These are phyloP conservation scores for California macrophylla DNA, from an alignment of 441 rosid species.

Conservation along the genomic window DNA sequence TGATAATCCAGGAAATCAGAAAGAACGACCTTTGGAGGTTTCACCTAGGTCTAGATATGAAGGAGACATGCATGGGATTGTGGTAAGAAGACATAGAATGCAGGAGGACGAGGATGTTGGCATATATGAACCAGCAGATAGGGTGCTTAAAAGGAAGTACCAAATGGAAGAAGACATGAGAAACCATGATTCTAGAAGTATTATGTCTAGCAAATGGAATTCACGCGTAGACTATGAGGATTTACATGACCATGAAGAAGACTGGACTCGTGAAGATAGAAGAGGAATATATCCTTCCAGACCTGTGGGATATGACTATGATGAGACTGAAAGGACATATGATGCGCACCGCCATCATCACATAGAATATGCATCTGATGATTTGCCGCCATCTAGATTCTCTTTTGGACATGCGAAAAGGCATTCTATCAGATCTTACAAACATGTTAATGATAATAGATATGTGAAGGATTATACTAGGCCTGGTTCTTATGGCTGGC, in stretches of 20 bases:
- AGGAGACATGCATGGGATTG: constrained; percentile 22
- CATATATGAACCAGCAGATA: constrained; percentile 26
- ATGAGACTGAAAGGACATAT: constrained; percentile 22
- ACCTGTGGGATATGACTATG: constrained; percentile 21
- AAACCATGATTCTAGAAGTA: constrained; percentile 24
- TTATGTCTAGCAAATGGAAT: constrained; percentile 27
- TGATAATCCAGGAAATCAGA: constrained; percentile 30
- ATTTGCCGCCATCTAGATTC: constrained; percentile 27
- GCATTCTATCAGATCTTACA: constrained; percentile 28
- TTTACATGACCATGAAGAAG: constrained; percentile 29
- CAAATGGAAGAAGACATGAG: constrained; percentile 25
- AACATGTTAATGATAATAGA: constrained; percentile 23
- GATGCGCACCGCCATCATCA: constrained; percentile 11
- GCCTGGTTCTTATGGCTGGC: constrained; percentile 24
- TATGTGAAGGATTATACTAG: constrained; percentile 26
- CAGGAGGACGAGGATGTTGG: constrained; percentile 22
- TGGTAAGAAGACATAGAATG: constrained; percentile 32
- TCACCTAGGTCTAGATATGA: constrained; percentile 25
- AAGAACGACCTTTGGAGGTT: constrained; percentile 24
- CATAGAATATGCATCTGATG: constrained; percentile 28
- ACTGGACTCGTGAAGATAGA: constrained; percentile 31
- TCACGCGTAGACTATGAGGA: constrained; percentile 27
- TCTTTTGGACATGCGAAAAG: constrained; percentile 27
- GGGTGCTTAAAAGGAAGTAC: constrained; percentile 28
- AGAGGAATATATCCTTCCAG: constrained; percentile 22